These are phyloP conservation scores for Candida namnaoensis DNA, from an alignment of 805 yeast genomes.

Conservation along the genomic window DNA sequence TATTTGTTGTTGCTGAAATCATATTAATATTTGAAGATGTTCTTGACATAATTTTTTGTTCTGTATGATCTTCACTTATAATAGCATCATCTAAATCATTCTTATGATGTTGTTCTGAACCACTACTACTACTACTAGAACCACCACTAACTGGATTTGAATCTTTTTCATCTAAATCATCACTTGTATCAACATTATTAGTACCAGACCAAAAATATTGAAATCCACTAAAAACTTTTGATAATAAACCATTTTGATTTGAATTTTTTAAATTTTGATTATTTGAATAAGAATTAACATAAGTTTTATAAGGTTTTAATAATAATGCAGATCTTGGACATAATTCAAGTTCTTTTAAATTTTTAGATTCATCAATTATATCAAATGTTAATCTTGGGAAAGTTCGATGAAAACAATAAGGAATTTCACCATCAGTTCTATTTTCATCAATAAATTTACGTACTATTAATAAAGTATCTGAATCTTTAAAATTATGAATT, in stretches of 20 bases:
- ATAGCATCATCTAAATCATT: too few species aligned
- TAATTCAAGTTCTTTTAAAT: slow-evolving; percentile 46
- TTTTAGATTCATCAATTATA: slow-evolving; percentile 48
- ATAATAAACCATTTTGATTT: slow-evolving; percentile 16
- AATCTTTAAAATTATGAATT: slow-evolving; percentile 37
- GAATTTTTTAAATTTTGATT: not conserved
- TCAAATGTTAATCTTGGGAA: slow-evolving; percentile 59
- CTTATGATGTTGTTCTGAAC: too few species aligned
- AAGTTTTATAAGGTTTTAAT: slow-evolving; percentile 46
- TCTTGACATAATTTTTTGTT: not conserved
- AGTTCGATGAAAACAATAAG: slow-evolving; percentile 38
- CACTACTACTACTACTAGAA: too few species aligned
- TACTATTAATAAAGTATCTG: slow-evolving; percentile 43
- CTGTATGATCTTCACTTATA: too few species aligned
- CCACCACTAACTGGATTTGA: too few species aligned
- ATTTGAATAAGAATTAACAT: slow-evolving; percentile 16
- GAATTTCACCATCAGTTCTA: slow-evolving; percentile 37
- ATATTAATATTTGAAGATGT: not conserved
- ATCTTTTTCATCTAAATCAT: too few species aligned
- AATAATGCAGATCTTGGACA: slow-evolving; percentile 70
- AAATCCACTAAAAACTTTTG: slow-evolving; percentile 23
- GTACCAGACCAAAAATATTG: slow-evolving; percentile 23
- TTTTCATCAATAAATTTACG: slow-evolving; percentile 50
- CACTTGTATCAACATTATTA: not conserved
- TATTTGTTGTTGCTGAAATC: slow-evolving; percentile 3